Conservation (phyloP, 305 asterid species). For the Monarda citriodora region DNA sequence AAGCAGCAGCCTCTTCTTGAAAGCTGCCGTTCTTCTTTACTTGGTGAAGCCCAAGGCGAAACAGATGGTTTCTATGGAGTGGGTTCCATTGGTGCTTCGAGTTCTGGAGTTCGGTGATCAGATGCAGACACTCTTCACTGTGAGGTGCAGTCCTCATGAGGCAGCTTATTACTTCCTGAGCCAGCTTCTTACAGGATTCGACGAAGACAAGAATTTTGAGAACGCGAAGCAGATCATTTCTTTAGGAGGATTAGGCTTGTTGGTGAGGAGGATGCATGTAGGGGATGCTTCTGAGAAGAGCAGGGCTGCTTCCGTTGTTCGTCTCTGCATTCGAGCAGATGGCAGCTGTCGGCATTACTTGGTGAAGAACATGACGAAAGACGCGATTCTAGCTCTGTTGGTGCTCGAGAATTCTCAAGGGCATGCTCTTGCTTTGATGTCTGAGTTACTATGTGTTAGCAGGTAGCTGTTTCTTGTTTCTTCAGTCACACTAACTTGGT, state of each 20-base stretch:
- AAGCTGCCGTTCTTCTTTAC: constrained; percentile 76
- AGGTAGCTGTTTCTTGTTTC: constrained; percentile 37
- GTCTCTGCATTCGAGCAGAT: constrained; percentile 60
- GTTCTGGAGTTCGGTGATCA: constrained; percentile 86
- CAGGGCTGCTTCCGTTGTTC: constrained; percentile 48
- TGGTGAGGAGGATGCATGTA: constrained; percentile 61
- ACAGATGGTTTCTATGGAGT: constrained; percentile 71
- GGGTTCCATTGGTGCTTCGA: constrained; percentile 80
- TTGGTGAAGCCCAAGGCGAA: constrained; percentile 68
- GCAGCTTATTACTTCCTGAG: constrained; percentile 73
- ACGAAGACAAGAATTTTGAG: constrained; percentile 60
- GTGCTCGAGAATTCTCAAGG: constrained; percentile 28
- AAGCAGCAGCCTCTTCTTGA: constrained; percentile 70
- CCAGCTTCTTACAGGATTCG: constrained; percentile 62
- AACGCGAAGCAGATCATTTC: constrained; percentile 65
- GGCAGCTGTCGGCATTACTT: constrained; percentile 74
- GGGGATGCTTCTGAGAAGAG: constrained; percentile 61
- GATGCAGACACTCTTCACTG: constrained; percentile 53
- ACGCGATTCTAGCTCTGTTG: constrained; percentile 40
- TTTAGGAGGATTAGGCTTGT: constrained; percentile 68
- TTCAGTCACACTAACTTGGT: background rate
- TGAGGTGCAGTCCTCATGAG: constrained; percentile 58
- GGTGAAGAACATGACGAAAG: constrained; percentile 56
- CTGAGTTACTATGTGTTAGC: constrained; percentile 68
- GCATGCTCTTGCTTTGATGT: constrained; percentile 52